Evolutionary conservation across 192 early-diverging fungal genomes (phyloP).

Genomic region (Backusella macrospora): DNA sequence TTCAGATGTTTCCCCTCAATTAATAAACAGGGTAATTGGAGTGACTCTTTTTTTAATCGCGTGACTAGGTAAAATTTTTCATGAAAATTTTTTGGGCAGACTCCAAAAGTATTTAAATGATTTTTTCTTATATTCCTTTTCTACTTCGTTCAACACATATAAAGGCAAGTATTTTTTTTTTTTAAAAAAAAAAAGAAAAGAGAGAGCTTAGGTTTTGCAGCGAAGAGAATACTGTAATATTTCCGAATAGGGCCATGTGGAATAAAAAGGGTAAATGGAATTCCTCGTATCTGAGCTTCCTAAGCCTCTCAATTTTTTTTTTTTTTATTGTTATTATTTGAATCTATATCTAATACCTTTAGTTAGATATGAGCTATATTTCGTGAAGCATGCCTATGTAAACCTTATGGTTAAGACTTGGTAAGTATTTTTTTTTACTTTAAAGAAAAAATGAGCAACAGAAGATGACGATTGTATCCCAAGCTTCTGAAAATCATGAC

Average conservation of each 20-base stretch:
- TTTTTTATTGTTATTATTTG: not conserved
- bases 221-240: constrained; percentile 18
- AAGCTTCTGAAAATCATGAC: constrained; percentile 27
- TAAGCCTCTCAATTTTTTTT: not conserved
- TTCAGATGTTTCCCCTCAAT: no score
- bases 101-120: not conserved
- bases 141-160: not conserved
- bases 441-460: not conserved
- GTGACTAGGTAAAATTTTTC: not conserved
- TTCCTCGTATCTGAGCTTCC: constrained; percentile 27
- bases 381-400: no score
- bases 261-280: constrained; percentile 20
- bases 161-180: constrained; percentile 17
- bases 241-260: constrained; percentile 22
- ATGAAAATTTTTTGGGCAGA: not conserved
- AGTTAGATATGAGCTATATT: not conserved
- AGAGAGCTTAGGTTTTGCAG: constrained; percentile 4
- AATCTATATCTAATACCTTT: constrained; percentile 2
- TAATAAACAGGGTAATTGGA: no score
- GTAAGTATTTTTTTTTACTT: constrained; percentile 15
- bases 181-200: not conserved
- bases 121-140: not conserved
- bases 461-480: constrained; percentile 29
- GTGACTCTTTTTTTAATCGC: not conserved
- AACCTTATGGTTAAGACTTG: not conserved